Evolutionary conservation across 192 early-diverging fungal species (phyloP).

Genomic region (Anaeromyces robustus): DNA sequence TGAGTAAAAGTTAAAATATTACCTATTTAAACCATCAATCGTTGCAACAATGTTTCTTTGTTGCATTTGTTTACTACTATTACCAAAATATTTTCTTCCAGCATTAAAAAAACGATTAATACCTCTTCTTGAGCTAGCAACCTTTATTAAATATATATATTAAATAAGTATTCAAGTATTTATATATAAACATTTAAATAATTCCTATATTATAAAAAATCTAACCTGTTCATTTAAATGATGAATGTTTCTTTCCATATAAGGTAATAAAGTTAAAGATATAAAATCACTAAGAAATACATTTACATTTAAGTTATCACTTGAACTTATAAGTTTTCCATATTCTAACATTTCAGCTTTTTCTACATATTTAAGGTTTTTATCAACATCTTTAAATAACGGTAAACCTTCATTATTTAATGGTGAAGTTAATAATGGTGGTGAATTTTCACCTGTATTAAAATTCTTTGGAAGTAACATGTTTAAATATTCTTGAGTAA

Average conservation of each 20-base stretch:
- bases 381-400: neutral
- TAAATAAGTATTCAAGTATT: neutral
- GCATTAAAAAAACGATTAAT: slow-evolving; percentile 77
- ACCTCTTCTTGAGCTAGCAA: slow-evolving; percentile 69
- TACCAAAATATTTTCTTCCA: slow-evolving; percentile 69
- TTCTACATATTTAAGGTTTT: slow-evolving; percentile 14
- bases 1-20: slow-evolving; percentile 14
- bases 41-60: slow-evolving; percentile 3
- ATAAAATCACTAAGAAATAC: slow-evolving; percentile 40
- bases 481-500: slow-evolving; percentile 18
- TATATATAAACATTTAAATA: neutral
- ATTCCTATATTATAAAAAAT: too few species aligned
- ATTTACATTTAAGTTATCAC: neutral
- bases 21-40: slow-evolving; percentile 19
- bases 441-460: neutral
- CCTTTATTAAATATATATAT: slow-evolving; percentile 10
- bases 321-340: neutral
- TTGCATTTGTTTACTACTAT: slow-evolving; percentile 21
- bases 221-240: slow-evolving; percentile 71
- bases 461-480: slow-evolving; percentile 8
- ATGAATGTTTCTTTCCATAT: slow-evolving; percentile 76
- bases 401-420: neutral
- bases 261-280: slow-evolving; percentile 60
- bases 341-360: slow-evolving; percentile 10
- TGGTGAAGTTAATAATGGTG: neutral